Evolutionary conservation across 208 protist genomes (phyloP), one percentile per base, ranked within the genome.

Genomic region (Sergeia podlipaevii): DNA sequence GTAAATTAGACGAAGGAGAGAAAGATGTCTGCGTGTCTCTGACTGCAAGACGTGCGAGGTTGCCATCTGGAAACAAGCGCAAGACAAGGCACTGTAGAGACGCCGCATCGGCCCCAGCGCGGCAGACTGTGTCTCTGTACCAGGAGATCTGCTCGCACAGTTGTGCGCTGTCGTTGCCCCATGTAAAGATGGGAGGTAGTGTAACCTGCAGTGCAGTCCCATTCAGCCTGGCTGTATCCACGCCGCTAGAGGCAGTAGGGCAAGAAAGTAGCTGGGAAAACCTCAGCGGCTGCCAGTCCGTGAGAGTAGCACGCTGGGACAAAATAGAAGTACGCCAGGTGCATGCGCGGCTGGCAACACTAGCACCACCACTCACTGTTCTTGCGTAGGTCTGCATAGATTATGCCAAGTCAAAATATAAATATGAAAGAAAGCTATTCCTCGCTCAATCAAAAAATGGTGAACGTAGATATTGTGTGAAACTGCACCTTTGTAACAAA

Each of bases 11-110:
- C n/a, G n/a, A n/a, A n/a, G n/a, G n/a, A n/a, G n/a, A n/a, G n/a
- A n/a, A n/a, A n/a, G n/a, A n/a, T n/a, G n/a, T n/a, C n/a, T n/a
- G 4, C 28, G 48, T 15, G 3, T 1, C 20, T 15, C 8, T 24
- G 21, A 23, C 48, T 24, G 63, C 54, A 18, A 80, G 54, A 34
- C 65, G 69, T 3, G 77, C 77, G 0, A 81, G 30, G 11, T 59
- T 58, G 32, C 67, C 47, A 30, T 85, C 77, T 3, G 77, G 77
- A 43, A 80, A 85, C 3, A 85, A 66, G 0, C 77, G 64, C 27
- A 84, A 57, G 13, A 50, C 37, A 23, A 78, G 63, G 46, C 62
- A 68, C 21, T 70, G 50, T 15, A 68, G 70, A 13, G 64, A 34
- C 15, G 55, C 20, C 7, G 17, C 3, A 17, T 43, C 15, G 2